Percentiles rank a stretch among this genome's conserved stretches.
phyloP scores from a whole-genome alignment of 208 protist genomes.

The Strigomonas galati region DNA sequence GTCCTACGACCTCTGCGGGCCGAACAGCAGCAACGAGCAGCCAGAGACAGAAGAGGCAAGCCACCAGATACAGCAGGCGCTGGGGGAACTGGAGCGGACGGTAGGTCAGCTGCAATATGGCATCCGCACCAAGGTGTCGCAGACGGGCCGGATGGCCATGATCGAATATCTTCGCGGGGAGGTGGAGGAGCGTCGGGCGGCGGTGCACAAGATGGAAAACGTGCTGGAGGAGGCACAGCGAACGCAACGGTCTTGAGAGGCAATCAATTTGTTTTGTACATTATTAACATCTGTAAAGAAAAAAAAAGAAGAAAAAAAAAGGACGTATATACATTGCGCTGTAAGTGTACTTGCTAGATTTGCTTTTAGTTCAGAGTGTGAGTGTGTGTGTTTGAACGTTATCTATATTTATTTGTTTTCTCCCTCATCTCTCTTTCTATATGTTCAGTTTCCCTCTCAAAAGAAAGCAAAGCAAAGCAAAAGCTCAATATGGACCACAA shows the following conservation, averaged over 20 bases:
- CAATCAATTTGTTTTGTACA: background rate
- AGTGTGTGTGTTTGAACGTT: too few relatives aligned
- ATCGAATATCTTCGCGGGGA: slow-evolving; percentile 46
- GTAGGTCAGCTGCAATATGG: slow-evolving; percentile 49
- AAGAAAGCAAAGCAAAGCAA: too few relatives aligned
- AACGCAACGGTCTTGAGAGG: background rate
- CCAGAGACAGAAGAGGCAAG: background rate
- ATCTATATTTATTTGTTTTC: slow-evolving; percentile 8
- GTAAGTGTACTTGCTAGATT: too few relatives aligned
- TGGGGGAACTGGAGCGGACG: slow-evolving; percentile 13
- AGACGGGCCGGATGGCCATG: slow-evolving; percentile 50
- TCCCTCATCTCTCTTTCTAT: background rate
- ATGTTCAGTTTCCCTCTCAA: too few relatives aligned
- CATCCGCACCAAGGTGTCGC: slow-evolving; percentile 59
- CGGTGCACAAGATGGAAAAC: slow-evolving; percentile 39
- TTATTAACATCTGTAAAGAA: background rate
- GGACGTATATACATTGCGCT: too few relatives aligned
- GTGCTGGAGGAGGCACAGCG: background rate
- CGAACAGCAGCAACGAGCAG: slow-evolving; percentile 1
- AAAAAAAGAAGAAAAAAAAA: slow-evolving; percentile 7
- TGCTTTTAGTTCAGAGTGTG: too few relatives aligned
- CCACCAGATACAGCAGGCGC: slow-evolving; percentile 6
- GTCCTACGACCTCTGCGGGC: background rate
- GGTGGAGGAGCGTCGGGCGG: slow-evolving; percentile 31
- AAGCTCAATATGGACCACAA: too few relatives aligned